Conservation (phyloP, 2,329 filamentous ascomycete genomes). For the Arthrobotrys pseudoclavata region DNA sequence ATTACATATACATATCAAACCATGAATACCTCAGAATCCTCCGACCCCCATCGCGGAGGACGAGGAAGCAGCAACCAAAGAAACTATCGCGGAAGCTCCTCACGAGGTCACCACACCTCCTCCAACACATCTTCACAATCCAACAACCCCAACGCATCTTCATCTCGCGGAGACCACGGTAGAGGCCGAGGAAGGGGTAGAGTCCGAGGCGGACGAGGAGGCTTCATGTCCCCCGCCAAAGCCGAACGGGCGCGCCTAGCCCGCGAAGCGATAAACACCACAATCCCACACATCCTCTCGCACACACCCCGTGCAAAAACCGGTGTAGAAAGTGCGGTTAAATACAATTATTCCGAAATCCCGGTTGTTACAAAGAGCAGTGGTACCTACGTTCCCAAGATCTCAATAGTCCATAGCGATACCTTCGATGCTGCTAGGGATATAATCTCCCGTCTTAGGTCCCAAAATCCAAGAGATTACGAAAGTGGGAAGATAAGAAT, state of each 20-base stretch:
- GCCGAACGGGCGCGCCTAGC: conserved; percentile 70
- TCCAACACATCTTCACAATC: conserved; percentile 27
- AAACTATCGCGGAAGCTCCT: neutral
- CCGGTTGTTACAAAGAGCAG: conserved; percentile 47
- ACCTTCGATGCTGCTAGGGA: conserved; percentile 71
- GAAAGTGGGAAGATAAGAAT: conserved; percentile 65
- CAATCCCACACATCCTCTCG: conserved; percentile 72
- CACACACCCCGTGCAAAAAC: conserved; percentile 72
- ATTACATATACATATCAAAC: neutral
- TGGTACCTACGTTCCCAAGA: conserved; percentile 63
- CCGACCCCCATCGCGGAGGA: neutral
- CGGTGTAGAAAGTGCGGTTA: conserved; percentile 70
- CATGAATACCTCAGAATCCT: neutral
- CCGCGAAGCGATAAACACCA: conserved; percentile 73
- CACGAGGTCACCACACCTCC: conserved; percentile 14
- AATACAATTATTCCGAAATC: conserved; percentile 66
- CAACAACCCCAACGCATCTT: conserved; percentile 26
- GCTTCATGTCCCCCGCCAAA: conserved; percentile 47
- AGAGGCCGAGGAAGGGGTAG: neutral
- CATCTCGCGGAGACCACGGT: neutral
- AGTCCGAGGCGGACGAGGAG: no score
- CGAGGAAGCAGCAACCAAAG: neutral
- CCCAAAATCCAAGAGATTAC: conserved; percentile 59
- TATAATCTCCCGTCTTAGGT: conserved; percentile 61
- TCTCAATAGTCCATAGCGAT: conserved; percentile 70